phyloP scores from a whole-genome alignment of 768 basidiomycete genomes.

The Sistotremastrum niveocremeum region DNA sequence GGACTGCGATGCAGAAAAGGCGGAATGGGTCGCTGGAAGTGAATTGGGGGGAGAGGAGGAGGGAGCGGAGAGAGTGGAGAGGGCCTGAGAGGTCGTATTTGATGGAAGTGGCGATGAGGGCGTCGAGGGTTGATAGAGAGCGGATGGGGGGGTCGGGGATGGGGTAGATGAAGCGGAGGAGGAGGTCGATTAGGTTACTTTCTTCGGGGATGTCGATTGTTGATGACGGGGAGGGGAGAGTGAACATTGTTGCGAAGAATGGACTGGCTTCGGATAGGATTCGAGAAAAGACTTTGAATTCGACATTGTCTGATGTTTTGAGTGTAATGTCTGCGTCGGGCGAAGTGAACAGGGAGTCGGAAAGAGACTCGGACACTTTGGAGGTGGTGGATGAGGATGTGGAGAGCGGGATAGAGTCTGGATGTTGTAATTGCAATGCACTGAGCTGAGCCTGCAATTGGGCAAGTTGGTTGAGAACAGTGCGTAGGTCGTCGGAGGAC shows the following conservation, averaged over 20 bases:
- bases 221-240: slow-evolving; percentile 37
- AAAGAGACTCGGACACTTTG: too few relatives aligned
- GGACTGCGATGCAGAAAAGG: slow-evolving; percentile 19
- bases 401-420: too few relatives aligned
- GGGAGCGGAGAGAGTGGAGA: neutral
- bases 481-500: too few relatives aligned
- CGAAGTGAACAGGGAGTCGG: slow-evolving; percentile 13
- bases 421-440: too few relatives aligned
- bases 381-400: too few relatives aligned
- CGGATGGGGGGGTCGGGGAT: slow-evolving; percentile 4
- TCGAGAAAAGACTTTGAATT: slow-evolving; percentile 49
- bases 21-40: slow-evolving; percentile 3
- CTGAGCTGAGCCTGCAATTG: too few relatives aligned
- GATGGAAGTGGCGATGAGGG: slow-evolving; percentile 3
- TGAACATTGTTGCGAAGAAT: slow-evolving; percentile 58
- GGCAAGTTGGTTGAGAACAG: too few relatives aligned
- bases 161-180: slow-evolving; percentile 8
- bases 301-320: slow-evolving; percentile 21
- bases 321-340: slow-evolving; percentile 42
- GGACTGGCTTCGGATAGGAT: slow-evolving; percentile 51
- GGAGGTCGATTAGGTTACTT: slow-evolving; percentile 1
- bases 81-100: slow-evolving; percentile 4
- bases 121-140: slow-evolving; percentile 4
- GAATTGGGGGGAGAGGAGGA: slow-evolving; percentile 2
- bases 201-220: slow-evolving; percentile 17